Conservation (phyloP, 495 filamentous ascomycete genomes). For the Xylaria bambusicola region DNA sequence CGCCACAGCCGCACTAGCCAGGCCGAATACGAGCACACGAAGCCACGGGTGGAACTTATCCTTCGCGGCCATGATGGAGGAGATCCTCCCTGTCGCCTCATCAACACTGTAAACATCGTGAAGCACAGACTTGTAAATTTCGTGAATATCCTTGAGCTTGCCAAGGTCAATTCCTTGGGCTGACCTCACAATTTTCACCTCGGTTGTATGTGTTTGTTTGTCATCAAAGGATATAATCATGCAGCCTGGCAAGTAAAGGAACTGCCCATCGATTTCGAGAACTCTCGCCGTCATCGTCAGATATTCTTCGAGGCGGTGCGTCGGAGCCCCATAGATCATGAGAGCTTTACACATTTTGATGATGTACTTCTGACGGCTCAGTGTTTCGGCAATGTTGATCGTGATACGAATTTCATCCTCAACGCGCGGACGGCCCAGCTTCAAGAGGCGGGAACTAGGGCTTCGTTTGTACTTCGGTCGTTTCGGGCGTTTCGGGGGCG, state of each 20-base stretch:
- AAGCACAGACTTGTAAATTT: conserved; percentile 91
- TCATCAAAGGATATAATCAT: conserved; percentile 98
- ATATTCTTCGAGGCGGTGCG: conserved; percentile 76
- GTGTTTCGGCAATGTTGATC: conserved; percentile 81
- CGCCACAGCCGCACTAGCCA: conserved; percentile 75
- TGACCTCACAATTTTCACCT: conserved; percentile 82
- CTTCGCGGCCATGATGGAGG: conserved; percentile 63
- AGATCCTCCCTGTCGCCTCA: conserved; percentile 72
- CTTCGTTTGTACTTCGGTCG: conserved; percentile 41
- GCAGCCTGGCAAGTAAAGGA: conserved; percentile 88
- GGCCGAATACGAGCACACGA: conserved; percentile 79
- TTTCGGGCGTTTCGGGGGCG: conserved; percentile 34
- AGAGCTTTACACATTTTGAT: conserved; percentile 81
- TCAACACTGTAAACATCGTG: conserved; percentile 86
- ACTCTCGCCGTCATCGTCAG: conserved; percentile 89
- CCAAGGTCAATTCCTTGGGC: conserved; percentile 81
- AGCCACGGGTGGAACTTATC: conserved; percentile 69
- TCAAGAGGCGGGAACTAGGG: conserved; percentile 42
- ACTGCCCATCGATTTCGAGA: conserved; percentile 87
- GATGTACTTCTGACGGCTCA: conserved; percentile 81
- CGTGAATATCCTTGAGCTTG: conserved; percentile 79
- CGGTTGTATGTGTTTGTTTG: conserved; percentile 82
- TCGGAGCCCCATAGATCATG: conserved; percentile 83
- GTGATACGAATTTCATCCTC: conserved; percentile 80
- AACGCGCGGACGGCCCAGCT: conserved; percentile 38